phyloP scores from a whole-genome alignment of 768 basidiomycete species.

The Collybia sordida region DNA sequence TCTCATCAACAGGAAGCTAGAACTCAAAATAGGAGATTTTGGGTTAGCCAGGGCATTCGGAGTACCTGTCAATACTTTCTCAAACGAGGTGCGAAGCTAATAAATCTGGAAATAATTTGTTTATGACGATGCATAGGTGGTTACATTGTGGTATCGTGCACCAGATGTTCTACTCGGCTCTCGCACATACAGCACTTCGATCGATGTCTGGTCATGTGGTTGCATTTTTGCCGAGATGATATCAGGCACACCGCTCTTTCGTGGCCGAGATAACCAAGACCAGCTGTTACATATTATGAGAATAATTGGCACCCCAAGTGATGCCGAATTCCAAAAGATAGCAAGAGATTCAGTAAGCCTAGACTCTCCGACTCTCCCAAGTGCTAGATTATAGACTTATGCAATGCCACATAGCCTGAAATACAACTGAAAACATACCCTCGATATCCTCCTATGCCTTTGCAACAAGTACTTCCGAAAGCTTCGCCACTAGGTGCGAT shows the following conservation, averaged over 20 bases:
- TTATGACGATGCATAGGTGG: constrained; percentile 57
- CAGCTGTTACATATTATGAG: constrained; percentile 98
- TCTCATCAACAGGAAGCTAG: constrained; percentile 95
- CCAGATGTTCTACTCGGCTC: constrained; percentile 97
- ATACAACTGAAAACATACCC: constrained; percentile 83
- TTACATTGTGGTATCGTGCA: constrained; percentile 98
- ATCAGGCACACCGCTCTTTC: constrained; percentile 92
- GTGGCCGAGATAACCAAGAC: constrained; percentile 96
- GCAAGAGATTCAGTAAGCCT: constrained; percentile 79
- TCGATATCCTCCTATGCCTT: constrained; percentile 80
- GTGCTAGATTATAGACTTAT: neutral
- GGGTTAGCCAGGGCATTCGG: constrained; percentile 97
- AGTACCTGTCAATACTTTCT: constrained; percentile 98
- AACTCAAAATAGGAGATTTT: constrained; percentile 97
- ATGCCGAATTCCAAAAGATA: constrained; percentile 86
- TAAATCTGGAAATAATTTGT: neutral
- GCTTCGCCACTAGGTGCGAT: constrained; percentile 75
- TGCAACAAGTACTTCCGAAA: constrained; percentile 80
- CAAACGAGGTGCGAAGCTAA: constrained; percentile 71
- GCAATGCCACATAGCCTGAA: constrained; percentile 66
- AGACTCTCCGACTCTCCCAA: no score
- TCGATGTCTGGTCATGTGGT: constrained; percentile 98
- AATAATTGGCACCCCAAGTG: constrained; percentile 93
- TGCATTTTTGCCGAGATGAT: constrained; percentile 99
- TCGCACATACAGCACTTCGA: constrained; percentile 95